Evolutionary conservation across 768 basidiomycete species (phyloP), one percentile per base, ranked within the genome.

Genomic region (Boletus subparvulus): DNA sequence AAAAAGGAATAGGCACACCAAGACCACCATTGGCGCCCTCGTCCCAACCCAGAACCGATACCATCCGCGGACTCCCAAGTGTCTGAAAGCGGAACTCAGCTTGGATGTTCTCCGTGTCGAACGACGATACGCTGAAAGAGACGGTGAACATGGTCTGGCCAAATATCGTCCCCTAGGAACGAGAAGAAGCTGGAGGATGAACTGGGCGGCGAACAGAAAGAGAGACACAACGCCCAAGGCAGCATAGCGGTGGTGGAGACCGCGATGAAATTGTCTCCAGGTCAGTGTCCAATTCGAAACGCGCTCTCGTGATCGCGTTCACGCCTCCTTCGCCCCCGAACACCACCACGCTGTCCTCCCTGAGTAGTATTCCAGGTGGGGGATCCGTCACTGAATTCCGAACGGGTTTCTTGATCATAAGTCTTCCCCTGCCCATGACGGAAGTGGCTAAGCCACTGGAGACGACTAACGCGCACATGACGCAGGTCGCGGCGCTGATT

Each of bases 31-130:
- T 30, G 61, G 60, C 10, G 62, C 65, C 52, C 69, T 52, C 39
- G 61, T 66, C 0, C 56, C 61, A 21, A 57, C 50, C 16, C 55
- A 42, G 28, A 61, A 72, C 36, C 54, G 50, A 9, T 0, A 24
- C n/a, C 52, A 71, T 56, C 11, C 19, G 0, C 0, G 62, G 66
- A 5, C 45, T 9, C 4, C 40, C 57, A 14, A 69, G 61, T 28
- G 36, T 52, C 28, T 49, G 7, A 14, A 58, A 65, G 24, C 72
- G 57, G 8, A 67, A 19, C 0, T 26, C 3, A 17, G 44, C 42
- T 43, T 71, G 67, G 45, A 67, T 60, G 49, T 64, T 71, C 51
- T 67, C 62, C 39, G 58, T 67, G 57, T 80, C 76, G 69, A 78
- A 53, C 3, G 67, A 76, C 0, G 73, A 76, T 2, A 62, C 60